Base-by-base conservation (phyloP, 495 filamentous ascomycete species). In the Aspergillus nidulans region DNA sequence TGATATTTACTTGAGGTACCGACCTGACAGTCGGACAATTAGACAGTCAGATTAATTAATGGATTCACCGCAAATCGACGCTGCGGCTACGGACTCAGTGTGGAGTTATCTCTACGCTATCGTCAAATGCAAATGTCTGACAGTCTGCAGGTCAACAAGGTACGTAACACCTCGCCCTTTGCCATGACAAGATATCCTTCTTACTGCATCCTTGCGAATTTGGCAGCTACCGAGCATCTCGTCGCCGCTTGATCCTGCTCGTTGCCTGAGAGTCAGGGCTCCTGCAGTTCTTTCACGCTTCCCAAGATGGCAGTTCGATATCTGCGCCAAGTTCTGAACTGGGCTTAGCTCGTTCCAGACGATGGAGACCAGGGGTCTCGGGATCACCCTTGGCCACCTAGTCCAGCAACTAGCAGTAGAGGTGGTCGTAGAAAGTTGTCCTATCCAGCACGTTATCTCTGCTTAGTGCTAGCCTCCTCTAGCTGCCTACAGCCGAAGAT, bases 251-350 rank as follows among this genome's bases (percentile, higher is more conserved):
- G 15, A 15, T 38, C 47, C 30, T 52, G 46, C 30, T 50, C 38
- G 49, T 48, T 46, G 59, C 20, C 41, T 49, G 5, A 28, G 26
- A 28, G 5, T 28, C 26, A 28, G 26, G 4, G 9, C 26, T 28
- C 26, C 36, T 39, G 3, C 6, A 18, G 15, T 16, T 18, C 36
- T 18, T 39, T 39, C 13, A 39, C 36, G 36, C 36, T 4, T 18
- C 36, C 56, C 42, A 55, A 62, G 45, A n/a, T 51, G 52, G 53
- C 55, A 60, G 42, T 42, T 56, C 61, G 44, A 48, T 24, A 50
- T 28, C 43, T 60, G 57, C 44, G 61, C 61, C 57, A 63, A 63
- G 57, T 12, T 16, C 38, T 48, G n/a, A 49, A 42, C 19, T 40
- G 24, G 57, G 57, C 32, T 58, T 63, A 63, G 58, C 13, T 40